Base-by-base conservation (phyloP, 139 green algal species). In the Coccomyxa sp. region DNA sequence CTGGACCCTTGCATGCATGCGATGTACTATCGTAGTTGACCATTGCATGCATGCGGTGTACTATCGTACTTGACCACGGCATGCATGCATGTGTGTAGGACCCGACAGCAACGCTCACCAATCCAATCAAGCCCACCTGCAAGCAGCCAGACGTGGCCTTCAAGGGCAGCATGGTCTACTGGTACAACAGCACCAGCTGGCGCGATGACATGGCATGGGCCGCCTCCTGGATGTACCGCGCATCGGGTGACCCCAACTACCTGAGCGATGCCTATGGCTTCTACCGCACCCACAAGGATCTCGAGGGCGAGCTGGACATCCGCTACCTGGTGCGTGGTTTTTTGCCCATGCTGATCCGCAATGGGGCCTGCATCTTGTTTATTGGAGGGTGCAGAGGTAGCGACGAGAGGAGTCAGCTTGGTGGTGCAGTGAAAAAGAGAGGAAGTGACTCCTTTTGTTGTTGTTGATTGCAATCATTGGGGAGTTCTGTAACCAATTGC, bases 191-290 rank as follows among this genome's bases (percentile, higher is more conserved):
- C 67, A 86, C 71, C 58, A 75, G 38, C 67, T 90, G 68, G 58
- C 18, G 38, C 10, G 89, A 92, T 75, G 84, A 92, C 57, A 75
- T 92, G 11, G 80, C 86, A 57, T 88, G 85, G 67, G 89, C 87
- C 13, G 89, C 89, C 23, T 80, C 63, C 25, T 92, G 87, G 87
- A 77, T 92, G 67, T 92, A 86, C 80, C 75, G 84, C 13, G 87
- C 87, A 18, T 91, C 87, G 11, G 79, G 76, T 11, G 84, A 88
- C 59, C 21, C 45, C 17, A 51, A 51, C 30, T 95, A 94, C 84
- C 84, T 94, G 82, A 14, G 32, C 0, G 87, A 92, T 59, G 63
- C 89, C 63, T 90, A 91, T 67, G 76, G 83, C 21, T 81, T 11
- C 7, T 78, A 57, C 13, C 14, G 13, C 28, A 31, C 57, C 28